Base-by-base conservation (phyloP, 2,329 filamentous ascomycete genomes). In the Cladophialophora psammophila region DNA sequence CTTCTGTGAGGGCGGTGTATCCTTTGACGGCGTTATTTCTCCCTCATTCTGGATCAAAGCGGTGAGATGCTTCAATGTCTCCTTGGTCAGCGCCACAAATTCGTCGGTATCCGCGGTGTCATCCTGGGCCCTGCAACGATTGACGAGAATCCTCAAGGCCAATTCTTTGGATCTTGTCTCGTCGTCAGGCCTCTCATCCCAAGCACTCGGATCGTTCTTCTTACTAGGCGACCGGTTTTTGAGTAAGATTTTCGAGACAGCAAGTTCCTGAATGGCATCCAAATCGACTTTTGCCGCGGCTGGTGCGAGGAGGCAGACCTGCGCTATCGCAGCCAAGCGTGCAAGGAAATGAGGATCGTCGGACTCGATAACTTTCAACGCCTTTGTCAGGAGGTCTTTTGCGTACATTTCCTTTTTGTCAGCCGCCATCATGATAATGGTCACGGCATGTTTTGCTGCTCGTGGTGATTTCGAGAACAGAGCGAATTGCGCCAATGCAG, bases 381-480 rank as follows among this genome's bases (percentile, higher is more conserved):
- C 90, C 76, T 90, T 91, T 63, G 90, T 87, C 7, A 97, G 80
- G 10, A 99, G 85, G 72, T 96, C 93, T 61, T 90, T 93, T 7
- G 93, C 92, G 67, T 93, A 91, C 81, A 96, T 90, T 75, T 94
- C 91, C 77, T 92, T 95, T 72, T 88, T 88, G 59, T 94, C 88
- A 26, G 88, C 84, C 9, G 89, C 90, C 40, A 91, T 89, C 79
- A 97, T 88, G 62, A 99, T 84, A 71, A 99, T 93, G 34, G 92
- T 94, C 57, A 98, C 89, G 0, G 95, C 95, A 80, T 98, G 93
- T 79, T 99, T 99, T 26, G 94, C 92, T 8, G 92, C 91, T 76
- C 90, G 90, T 10, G 92, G 87, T 2, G 94, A 94, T 31, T 86
- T 86, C 26, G 94, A 94, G 74, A 92, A 91, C 20, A 94, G 84